Base-by-base conservation (phyloP, 257 asterid species). In the Haberlea rhodopensis region DNA sequence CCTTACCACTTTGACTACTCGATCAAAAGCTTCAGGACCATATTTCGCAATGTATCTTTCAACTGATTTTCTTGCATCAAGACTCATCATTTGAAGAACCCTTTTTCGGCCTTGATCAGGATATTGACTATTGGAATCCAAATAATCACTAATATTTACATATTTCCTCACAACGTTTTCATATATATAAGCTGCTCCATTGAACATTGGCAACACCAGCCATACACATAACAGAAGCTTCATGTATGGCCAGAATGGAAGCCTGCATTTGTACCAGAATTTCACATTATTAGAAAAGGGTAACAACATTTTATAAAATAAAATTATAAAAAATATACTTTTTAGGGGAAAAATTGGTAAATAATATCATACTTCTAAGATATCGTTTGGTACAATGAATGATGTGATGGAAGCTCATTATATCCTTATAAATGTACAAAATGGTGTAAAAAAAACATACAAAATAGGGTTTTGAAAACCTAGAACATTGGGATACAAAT, bases 1-100 rank as follows among this genome's bases (percentile, higher is more conserved):
- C 32, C 81, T 74, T 76, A 94, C 97, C 78, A 78, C 94, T 74
- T 32, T 71, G 62, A 82, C 75, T 24, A 82, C 73, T 62, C 80
- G 46, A 11, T 82, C 85, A n/a, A 82, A 82, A 29, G 87, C 75
- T 19, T 79, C 82, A 0, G 79, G 79, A n/a, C 85, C 85, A 57
- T 76, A 20, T 45, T 51, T 74, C 10, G 71, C 85, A 26, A 82
- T 82, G 23, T 74, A 82, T 51, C 65, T 72, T 56, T 79, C 85
- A 13, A 76, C 87, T 6, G 81, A 49, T 67, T 74, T 76, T 32
- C 85, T 61, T 28, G 87, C 87, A 55, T 82, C 87, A 20, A 79
- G 79, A 60, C 79, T 82, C 95, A 94, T 84, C 97, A 90, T 86
- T 70, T 94, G 95, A 46, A 90, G 91, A 8, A 81, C 92, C 71